Base-by-base conservation (phyloP, 306 rosid species). In the Lathyrus tuberosus region DNA sequence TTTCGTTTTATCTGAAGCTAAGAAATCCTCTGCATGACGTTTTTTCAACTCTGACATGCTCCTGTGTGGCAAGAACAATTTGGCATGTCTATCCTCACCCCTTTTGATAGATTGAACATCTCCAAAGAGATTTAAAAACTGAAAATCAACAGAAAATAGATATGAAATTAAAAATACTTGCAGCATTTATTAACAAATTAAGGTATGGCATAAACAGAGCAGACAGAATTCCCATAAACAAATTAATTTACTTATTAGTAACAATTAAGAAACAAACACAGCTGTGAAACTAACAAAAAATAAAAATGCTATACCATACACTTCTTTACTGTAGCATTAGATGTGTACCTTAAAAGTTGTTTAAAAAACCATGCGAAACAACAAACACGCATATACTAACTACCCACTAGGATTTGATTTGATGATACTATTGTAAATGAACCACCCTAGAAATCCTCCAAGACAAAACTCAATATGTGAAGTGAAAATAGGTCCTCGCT, bases 81-180 rank as follows among this genome's bases (percentile, higher is more conserved):
- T 95, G 67, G 96, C 96, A 82, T 95, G 99, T 61, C 91, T 83
- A 82, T 89, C 96, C 86, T 91, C 99, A 0, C 87, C 92, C 81
- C 83, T 91, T 88, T 95, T 95, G 79, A 95, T 89, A 12, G 92
- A 84, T 81, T 83, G 81, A 69, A 82, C 84, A 81, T 89, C 99
- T 67, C 99, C 99, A 83, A 89, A 95, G 68, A 87, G 88, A 82
- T 95, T 95, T 58, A 91, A 40, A 84, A 95, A 95, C 99, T 95
- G 95, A 78, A 82, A 73, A 22, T 11, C 47, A 80, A 70, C 57
- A 33, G 15, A 51, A 35, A 68, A 60, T 24, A n/a, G 40, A 69
- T 11, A 38, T 66, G 24, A 51, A 65, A 28, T 64, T n/a, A 79
- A 83, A 84, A 42, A n/a, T 17, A 62, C 20, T 4, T 0, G 9